These are phyloP conservation scores for Scleromitrula shiraiana DNA, from an alignment of 2,329 filamentous ascomycete species.

Conservation along the genomic window DNA sequence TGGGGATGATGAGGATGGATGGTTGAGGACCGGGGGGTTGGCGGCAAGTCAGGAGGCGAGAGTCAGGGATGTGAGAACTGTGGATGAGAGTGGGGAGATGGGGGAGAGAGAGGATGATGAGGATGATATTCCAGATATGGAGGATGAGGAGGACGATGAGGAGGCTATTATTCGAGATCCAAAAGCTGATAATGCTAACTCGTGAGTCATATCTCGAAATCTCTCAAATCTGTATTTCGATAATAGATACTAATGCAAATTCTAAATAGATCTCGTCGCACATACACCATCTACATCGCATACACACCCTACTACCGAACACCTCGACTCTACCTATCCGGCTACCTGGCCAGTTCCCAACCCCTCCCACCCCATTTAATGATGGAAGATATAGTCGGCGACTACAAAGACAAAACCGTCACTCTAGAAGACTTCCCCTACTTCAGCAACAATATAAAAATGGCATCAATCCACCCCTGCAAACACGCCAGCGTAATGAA, in stretches of 20 bases:
- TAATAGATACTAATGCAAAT: neutral
- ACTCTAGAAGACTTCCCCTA: slow-evolving; percentile 97
- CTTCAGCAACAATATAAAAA: slow-evolving; percentile 85
- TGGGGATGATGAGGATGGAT: slow-evolving; percentile 72
- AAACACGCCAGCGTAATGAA: slow-evolving; percentile 99
- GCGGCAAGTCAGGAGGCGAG: slow-evolving; percentile 68
- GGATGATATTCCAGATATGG: slow-evolving; percentile 93
- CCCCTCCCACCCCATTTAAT: slow-evolving; percentile 76
- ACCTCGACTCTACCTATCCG: slow-evolving; percentile 87
- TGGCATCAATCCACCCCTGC: slow-evolving; percentile 94
- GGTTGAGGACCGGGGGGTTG: slow-evolving; percentile 80
- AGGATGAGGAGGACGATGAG: slow-evolving; percentile 88
- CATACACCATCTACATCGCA: slow-evolving; percentile 98
- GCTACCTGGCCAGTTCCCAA: slow-evolving; percentile 72
- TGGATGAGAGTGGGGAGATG: slow-evolving; percentile 83
- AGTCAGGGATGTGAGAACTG: slow-evolving; percentile 73
- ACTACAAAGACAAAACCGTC: slow-evolving; percentile 98
- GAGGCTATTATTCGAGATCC: slow-evolving; percentile 90
- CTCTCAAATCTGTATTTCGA: neutral
- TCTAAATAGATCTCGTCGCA: slow-evolving; percentile 61
- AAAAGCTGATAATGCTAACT: slow-evolving; percentile 24
- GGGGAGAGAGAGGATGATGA: slow-evolving; percentile 66
- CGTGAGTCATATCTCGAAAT: slow-evolving; percentile 23
- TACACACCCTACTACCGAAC: slow-evolving; percentile 97
- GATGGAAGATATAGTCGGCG: slow-evolving; percentile 95